Conservation (phyloP, 2,329 filamentous ascomycete genomes). For the Aschersonia sp. region DNA sequence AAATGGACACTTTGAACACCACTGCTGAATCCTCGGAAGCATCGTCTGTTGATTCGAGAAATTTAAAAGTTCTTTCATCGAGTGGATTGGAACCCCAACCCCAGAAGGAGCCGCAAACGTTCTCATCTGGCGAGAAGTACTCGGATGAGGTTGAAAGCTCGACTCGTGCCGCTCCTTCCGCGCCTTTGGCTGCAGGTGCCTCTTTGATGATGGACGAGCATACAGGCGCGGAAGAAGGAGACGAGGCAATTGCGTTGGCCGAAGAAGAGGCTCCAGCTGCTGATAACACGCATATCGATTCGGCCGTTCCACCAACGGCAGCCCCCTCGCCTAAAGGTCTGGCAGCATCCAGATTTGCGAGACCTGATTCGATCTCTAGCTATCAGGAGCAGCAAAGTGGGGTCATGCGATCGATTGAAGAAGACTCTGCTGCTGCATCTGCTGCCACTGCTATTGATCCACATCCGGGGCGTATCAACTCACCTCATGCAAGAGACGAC, state of each 20-base stretch:
- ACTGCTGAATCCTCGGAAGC: slow-evolving; percentile 37
- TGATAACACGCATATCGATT: slow-evolving; percentile 7
- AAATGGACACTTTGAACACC: slow-evolving; percentile 36
- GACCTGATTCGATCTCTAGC: slow-evolving; percentile 18
- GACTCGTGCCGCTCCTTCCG: too few relatives aligned
- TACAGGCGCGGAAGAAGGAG: slow-evolving; percentile 31
- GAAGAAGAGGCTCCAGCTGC: background rate
- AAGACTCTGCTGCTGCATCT: slow-evolving; percentile 4
- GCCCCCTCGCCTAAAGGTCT: slow-evolving; percentile 20
- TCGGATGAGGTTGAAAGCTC: slow-evolving; percentile 28
- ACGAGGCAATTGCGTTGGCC: slow-evolving; percentile 16
- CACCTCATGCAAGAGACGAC: slow-evolving; percentile 11
- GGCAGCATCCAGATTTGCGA: slow-evolving; percentile 29
- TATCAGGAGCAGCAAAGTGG: slow-evolving; percentile 10
- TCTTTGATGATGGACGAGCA: too few relatives aligned
- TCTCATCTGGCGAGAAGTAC: slow-evolving; percentile 29
- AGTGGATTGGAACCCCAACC: slow-evolving; percentile 6
- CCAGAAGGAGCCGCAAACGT: slow-evolving; percentile 35
- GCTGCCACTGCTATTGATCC: background rate
- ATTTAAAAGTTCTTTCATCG: too few relatives aligned
- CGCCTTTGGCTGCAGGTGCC: too few relatives aligned
- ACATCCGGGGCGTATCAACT: slow-evolving; percentile 3
- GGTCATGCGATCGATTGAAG: slow-evolving; percentile 16
- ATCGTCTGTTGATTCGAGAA: slow-evolving; percentile 30
- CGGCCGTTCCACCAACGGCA: slow-evolving; percentile 15